A percentile compares a stretch with the other conserved stretches of the same genome.
Conservation (phyloP, 495 filamentous ascomycete species). For the Aspergillus steynii region DNA sequence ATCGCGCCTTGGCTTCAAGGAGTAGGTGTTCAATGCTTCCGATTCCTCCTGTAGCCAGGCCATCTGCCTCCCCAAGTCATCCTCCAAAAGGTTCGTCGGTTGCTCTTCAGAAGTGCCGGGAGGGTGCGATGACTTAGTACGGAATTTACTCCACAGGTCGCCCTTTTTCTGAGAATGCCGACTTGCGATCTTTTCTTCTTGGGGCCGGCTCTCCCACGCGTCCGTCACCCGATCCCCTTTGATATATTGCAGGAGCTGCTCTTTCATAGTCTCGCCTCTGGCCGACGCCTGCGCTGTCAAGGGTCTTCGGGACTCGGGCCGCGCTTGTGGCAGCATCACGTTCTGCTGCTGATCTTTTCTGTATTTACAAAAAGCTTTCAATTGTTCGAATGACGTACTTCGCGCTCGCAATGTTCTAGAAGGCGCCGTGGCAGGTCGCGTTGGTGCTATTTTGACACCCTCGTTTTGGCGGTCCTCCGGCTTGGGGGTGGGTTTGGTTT, state of each 20-base stretch:
- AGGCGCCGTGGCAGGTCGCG: slow-evolving; percentile 32
- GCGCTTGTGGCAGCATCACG: slow-evolving; percentile 10
- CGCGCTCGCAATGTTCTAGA: slow-evolving; percentile 29
- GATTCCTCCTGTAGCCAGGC: slow-evolving; percentile 34
- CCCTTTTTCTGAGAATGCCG: slow-evolving; percentile 25
- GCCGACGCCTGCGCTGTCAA: slow-evolving; percentile 12
- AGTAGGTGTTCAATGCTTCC: slow-evolving; percentile 36
- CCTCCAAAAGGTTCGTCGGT: slow-evolving; percentile 13
- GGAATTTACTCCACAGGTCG: slow-evolving; percentile 39
- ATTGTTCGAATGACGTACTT: slow-evolving; percentile 31
- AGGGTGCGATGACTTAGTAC: slow-evolving; percentile 25
- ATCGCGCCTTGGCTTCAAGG: slow-evolving; percentile 33
- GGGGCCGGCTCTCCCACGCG: slow-evolving; percentile 35
- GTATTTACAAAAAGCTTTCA: slow-evolving; percentile 24
- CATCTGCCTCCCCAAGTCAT: slow-evolving; percentile 30
- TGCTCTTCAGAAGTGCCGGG: slow-evolving; percentile 13
- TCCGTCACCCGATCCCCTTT: slow-evolving; percentile 44
- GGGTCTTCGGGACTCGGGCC: slow-evolving; percentile 13
- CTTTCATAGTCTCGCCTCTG: slow-evolving; percentile 34
- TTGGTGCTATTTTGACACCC: slow-evolving; percentile 12
- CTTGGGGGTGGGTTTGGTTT: slow-evolving; percentile 25
- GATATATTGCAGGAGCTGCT: slow-evolving; percentile 41
- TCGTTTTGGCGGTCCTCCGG: slow-evolving; percentile 13
- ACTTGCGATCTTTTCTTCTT: slow-evolving; percentile 15
- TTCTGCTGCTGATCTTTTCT: slow-evolving; percentile 22